Conservation (phyloP, 257 asterid genomes). For the Jacaranda mimosifolia region DNA sequence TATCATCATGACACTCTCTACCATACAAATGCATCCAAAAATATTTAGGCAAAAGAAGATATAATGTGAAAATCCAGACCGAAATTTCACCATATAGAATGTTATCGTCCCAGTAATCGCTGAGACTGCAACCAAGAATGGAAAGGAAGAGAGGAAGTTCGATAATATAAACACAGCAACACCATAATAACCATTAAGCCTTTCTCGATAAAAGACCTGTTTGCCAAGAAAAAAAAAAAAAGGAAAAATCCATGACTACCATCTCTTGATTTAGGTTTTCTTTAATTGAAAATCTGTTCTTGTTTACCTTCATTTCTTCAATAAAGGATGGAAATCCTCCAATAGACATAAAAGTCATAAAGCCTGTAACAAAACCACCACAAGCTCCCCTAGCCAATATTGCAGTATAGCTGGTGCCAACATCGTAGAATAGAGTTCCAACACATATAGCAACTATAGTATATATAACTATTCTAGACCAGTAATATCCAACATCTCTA, state of each 20-base stretch:
- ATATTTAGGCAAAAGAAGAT: constrained; percentile 76
- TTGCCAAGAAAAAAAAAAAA: constrained; percentile 7
- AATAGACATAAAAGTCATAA: constrained; percentile 96
- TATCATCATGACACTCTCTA: constrained; percentile 95
- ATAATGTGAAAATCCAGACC: constrained; percentile 64
- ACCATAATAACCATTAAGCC: constrained; percentile 91
- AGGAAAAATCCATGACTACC: neutral
- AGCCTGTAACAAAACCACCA: constrained; percentile 89
- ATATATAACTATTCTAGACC: constrained; percentile 83
- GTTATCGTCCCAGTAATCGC: constrained; percentile 72
- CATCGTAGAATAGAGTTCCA: constrained; percentile 89
- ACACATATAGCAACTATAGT: constrained; percentile 73
- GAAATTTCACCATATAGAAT: constrained; percentile 77
- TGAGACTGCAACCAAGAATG: constrained; percentile 76
- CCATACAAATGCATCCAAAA: constrained; percentile 85
- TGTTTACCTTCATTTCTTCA: constrained; percentile 84
- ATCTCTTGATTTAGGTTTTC: neutral
- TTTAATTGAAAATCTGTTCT: neutral
- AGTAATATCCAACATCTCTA: constrained; percentile 86
- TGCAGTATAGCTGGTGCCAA: constrained; percentile 87
- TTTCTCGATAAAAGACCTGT: constrained; percentile 81
- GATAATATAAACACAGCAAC: constrained; percentile 78
- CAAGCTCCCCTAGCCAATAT: constrained; percentile 95
- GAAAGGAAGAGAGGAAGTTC: constrained; percentile 84
- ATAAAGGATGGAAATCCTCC: constrained; percentile 98